phyloP scores from a whole-genome alignment of 805 yeast species.

The Cyberlindnera bimundalis region DNA sequence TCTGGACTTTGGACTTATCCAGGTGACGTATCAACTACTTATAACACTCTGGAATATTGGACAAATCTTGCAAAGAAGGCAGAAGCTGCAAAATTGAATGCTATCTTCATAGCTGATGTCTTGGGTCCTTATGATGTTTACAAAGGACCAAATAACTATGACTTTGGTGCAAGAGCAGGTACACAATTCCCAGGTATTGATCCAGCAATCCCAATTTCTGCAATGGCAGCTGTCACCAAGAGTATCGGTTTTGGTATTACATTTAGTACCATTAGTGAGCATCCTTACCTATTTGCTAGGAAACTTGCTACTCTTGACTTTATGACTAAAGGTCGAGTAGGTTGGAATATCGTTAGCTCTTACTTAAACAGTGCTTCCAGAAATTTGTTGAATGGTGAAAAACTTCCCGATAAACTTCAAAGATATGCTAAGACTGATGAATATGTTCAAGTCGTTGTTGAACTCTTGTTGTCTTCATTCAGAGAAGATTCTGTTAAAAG shows the following conservation, averaged over 20 bases:
- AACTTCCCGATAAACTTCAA: no score
- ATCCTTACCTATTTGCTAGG: slow-evolving; percentile 38
- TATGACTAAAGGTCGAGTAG: slow-evolving; percentile 40
- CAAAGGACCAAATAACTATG: slow-evolving; percentile 36
- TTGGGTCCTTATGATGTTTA: slow-evolving; percentile 39
- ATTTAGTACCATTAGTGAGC: slow-evolving; percentile 40
- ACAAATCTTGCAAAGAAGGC: slow-evolving; percentile 34
- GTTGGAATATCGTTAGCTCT: slow-evolving; percentile 47
- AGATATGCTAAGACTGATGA: slow-evolving; percentile 29
- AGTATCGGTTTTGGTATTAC: slow-evolving; percentile 40
- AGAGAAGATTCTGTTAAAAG: slow-evolving; percentile 32
- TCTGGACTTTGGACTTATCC: slow-evolving; percentile 35
- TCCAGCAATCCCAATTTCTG: slow-evolving; percentile 33
- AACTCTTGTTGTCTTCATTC: slow-evolving; percentile 37
- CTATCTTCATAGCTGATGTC: slow-evolving; percentile 40
- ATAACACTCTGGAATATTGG: slow-evolving; percentile 33
- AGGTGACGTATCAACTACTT: slow-evolving; percentile 12
- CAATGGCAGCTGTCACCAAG: slow-evolving; percentile 40
- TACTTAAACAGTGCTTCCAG: slow-evolving; percentile 41
- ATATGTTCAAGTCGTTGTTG: slow-evolving; percentile 34
- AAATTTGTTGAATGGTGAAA: slow-evolving; percentile 32
- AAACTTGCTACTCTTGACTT: slow-evolving; percentile 36
- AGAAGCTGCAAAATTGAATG: slow-evolving; percentile 38
- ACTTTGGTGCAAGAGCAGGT: slow-evolving; percentile 31
- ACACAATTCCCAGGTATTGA: slow-evolving; percentile 32